Evolutionary conservation across 2,329 filamentous ascomycete genomes (phyloP).

Genomic region (Ceratocystis harringtonii): DNA sequence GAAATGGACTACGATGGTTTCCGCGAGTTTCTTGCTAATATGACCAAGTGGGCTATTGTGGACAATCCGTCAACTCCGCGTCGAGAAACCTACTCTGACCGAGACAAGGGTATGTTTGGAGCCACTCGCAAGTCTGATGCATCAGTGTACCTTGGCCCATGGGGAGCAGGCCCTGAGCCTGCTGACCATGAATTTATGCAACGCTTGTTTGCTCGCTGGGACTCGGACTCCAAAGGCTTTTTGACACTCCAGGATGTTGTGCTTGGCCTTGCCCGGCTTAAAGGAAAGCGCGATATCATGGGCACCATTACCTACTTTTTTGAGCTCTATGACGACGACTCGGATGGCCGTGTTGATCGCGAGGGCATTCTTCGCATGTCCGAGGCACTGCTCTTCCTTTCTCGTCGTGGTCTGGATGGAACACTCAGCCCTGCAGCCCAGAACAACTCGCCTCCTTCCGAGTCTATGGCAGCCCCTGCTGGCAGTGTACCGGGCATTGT

Average conservation of each 20-base stretch:
- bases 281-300: conserved; percentile 92
- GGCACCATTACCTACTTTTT: conserved; percentile 96
- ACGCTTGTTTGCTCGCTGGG: conserved; percentile 78
- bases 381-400: conserved; percentile 84
- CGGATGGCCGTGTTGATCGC: conserved; percentile 79
- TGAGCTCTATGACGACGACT: conserved; percentile 86
- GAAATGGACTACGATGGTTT: conserved; percentile 97
- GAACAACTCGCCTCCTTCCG: conserved; percentile 20
- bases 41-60: conserved; percentile 84
- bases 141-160: conserved; percentile 31
- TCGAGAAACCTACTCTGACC: conserved; percentile 33
- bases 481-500: conserved; percentile 25
- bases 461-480: conserved; percentile 21
- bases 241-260: conserved; percentile 86
- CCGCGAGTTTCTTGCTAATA: conserved; percentile 77
- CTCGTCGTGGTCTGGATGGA: conserved; percentile 70
- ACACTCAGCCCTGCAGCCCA: conserved; percentile 47
- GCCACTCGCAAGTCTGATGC: conserved; percentile 35
- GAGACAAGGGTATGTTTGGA: conserved; percentile 44
- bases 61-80: conserved; percentile 56
- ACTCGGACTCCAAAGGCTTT: conserved; percentile 58
- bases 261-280: conserved; percentile 75
- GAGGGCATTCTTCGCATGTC: conserved; percentile 93
- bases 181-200: conserved; percentile 92
- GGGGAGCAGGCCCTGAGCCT: conserved; percentile 47